These are phyloP conservation scores for Wickerhamomyces bisporus DNA, from an alignment of 805 yeast species.

Conservation along the genomic window DNA sequence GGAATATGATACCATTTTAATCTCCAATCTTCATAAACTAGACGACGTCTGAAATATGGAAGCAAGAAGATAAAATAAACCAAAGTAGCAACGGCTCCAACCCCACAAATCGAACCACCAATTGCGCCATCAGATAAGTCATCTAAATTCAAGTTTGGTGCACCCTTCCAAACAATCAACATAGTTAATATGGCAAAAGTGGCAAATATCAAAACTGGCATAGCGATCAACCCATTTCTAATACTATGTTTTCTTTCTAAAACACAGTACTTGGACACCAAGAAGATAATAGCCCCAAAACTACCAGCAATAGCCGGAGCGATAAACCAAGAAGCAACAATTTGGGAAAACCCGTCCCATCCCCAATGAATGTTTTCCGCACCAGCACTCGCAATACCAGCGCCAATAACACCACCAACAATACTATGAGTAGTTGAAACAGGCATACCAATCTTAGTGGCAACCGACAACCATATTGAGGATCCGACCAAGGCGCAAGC, in stretches of 20 bases:
- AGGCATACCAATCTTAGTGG: constrained; percentile 68
- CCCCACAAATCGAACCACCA: constrained; percentile 58
- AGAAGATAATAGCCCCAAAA: constrained; percentile 54
- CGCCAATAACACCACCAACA: constrained; percentile 71
- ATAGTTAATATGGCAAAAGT: constrained; percentile 63
- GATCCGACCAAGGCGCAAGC: constrained; percentile 72
- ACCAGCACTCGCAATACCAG: constrained; percentile 70
- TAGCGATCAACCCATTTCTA: constrained; percentile 50
- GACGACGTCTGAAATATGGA: constrained; percentile 59
- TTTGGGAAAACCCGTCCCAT: constrained; percentile 67
- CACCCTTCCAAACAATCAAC: constrained; percentile 79
- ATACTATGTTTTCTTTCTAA: constrained; percentile 53
- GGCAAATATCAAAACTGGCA: constrained; percentile 56
- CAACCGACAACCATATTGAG: constrained; percentile 62
- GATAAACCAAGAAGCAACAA: constrained; percentile 76
- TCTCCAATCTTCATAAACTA: constrained; percentile 63
- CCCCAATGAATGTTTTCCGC: constrained; percentile 63
- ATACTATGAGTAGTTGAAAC: constrained; percentile 79
- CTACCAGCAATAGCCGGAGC: constrained; percentile 69
- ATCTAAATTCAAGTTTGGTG: constrained; percentile 59
- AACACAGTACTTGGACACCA: constrained; percentile 54
- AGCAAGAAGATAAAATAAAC: constrained; percentile 49
- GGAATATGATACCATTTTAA: constrained; percentile 50
- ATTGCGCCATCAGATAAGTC: constrained; percentile 47
- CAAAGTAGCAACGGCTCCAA: constrained; percentile 50